Conservation (phyloP, 768 basidiomycete species). For the Aureoboletus auriporus region DNA sequence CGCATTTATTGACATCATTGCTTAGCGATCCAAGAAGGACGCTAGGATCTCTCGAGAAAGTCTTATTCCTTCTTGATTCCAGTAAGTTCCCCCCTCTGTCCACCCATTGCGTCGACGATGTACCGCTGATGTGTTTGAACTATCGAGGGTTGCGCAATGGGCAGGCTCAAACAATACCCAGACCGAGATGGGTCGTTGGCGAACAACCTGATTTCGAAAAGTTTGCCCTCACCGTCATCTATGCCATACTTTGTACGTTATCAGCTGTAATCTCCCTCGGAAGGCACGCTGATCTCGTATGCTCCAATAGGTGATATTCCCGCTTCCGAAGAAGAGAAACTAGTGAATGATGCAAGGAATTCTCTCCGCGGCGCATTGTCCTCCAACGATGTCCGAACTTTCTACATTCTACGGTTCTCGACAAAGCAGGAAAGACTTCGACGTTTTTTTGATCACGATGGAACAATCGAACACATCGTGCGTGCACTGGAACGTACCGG, state of each 20-base stretch:
- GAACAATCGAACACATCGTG: neutral
- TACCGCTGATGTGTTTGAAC: neutral
- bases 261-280: neutral
- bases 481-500: neutral
- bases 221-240: constrained; percentile 1
- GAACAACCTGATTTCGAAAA: neutral
- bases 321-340: neutral
- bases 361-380: neutral
- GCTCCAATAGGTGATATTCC: neutral
- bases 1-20: neutral
- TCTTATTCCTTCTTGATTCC: constrained; percentile 7
- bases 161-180: neutral
- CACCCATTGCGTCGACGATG: too few relatives aligned
- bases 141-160: neutral
- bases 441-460: neutral
- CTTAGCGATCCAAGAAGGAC: too few relatives aligned
- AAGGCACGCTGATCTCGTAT: neutral
- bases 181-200: neutral
- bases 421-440: neutral
- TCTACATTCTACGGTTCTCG: constrained; percentile 1
- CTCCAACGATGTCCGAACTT: neutral
- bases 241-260: neutral
- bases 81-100: neutral
- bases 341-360: neutral
- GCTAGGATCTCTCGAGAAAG: neutral